These are phyloP conservation scores for Hypholoma fasciculare DNA, from an alignment of 768 basidiomycete species.

Conservation along the genomic window DNA sequence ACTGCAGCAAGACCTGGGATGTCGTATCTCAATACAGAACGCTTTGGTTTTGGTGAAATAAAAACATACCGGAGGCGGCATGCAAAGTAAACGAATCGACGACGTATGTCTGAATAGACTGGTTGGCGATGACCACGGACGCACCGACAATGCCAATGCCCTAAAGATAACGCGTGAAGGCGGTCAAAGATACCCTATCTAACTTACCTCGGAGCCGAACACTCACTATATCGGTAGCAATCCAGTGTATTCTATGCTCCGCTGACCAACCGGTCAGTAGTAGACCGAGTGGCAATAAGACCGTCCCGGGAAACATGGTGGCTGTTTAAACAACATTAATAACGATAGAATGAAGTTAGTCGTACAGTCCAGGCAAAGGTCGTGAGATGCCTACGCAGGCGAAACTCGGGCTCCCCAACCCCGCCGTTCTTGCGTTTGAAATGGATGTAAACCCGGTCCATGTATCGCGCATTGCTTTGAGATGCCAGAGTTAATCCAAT, in stretches of 20 bases:
- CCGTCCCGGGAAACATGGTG: conserved; percentile 56
- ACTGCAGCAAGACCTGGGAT: conserved; percentile 61
- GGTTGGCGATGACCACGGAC: conserved; percentile 60
- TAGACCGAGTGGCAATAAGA: conserved; percentile 65
- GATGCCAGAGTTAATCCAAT: conserved; percentile 56
- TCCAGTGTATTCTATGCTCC: conserved; percentile 61
- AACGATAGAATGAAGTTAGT: neutral
- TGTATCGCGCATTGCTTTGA: conserved; percentile 50
- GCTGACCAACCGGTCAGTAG: conserved; percentile 74
- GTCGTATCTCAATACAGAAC: neutral
- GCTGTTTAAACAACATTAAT: conserved; percentile 32
- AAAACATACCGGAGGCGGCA: conserved; percentile 59
- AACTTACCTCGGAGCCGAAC: neutral
- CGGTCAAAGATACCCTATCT: neutral
- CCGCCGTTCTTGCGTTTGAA: conserved; percentile 48
- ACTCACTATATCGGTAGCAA: conserved; percentile 65
- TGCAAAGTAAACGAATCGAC: conserved; percentile 67
- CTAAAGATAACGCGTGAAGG: conserved; percentile 25
- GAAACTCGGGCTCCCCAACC: conserved; percentile 50
- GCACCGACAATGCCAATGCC: conserved; percentile 58
- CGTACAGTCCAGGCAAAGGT: conserved; percentile 1
- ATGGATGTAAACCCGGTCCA: conserved; percentile 57
- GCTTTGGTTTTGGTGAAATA: neutral
- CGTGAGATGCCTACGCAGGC: conserved; percentile 36
- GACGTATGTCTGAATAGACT: conserved; percentile 65